Base-by-base conservation (phyloP, 192 early-diverging fungal species). In the Gamsiella multidivaricata region DNA sequence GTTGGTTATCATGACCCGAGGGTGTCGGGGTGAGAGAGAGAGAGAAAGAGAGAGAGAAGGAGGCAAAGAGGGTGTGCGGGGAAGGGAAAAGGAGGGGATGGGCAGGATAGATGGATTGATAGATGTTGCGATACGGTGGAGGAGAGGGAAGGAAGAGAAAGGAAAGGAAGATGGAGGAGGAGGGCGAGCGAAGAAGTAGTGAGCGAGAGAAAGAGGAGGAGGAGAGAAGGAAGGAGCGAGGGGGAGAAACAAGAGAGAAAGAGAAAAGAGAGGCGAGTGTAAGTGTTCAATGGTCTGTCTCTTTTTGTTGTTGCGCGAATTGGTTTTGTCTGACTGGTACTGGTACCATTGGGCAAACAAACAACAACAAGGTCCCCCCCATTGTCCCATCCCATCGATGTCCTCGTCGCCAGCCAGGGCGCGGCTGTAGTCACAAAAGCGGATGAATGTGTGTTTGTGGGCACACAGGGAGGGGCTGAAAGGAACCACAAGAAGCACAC, bases 251-350 rank as follows among this genome's bases (percentile, higher is more conserved):
- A 28, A 42, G 45, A 41, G 32, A 34, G 39, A 59, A 25, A 41
- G 31, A 18, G 20, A 47, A 26, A 57, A 36, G 47, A 43, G 56
- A 36, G 23, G 32, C n/a, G 46, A 43, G 2, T 25, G 41, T 9
- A 33, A 57, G 26, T 14, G 43, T 11, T 36, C 50, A 52, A 53
- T 64, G 49, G 61, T 52, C 37, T 22, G 50, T 53, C 47, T 28
- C 28, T 49, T 25, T 36, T 3, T 9, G 9, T 2, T 41, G 4
- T n/a, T n/a, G n/a, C n/a, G n/a, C n/a, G 39, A 7, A 41, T 41
- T 41, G 39, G 7, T 41, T 41, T 7, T 41, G 39, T 41, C 39
- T 41, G 7, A 14, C 39, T 14, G 39, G 14, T 14, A 14, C 39
- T 41, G 39, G n/a, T n/a, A n/a, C n/a, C n/a, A n/a, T n/a, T n/a